Evolutionary conservation across 2,329 filamentous ascomycete species (phyloP).

Genomic region (Pseudogymnoascus sp.): DNA sequence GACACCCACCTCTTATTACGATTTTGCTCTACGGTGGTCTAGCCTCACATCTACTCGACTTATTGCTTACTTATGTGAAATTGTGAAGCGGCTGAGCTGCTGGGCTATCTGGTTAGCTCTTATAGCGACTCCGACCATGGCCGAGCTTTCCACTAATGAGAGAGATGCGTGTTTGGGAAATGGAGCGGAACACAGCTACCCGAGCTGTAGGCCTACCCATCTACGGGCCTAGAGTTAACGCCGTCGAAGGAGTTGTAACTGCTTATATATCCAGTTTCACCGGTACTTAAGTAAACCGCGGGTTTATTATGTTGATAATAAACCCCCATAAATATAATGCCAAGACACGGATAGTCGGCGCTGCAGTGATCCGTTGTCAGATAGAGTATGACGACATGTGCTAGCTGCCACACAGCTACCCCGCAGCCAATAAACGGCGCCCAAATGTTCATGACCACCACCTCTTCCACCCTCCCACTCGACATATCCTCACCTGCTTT

Average conservation of each 20-base stretch:
- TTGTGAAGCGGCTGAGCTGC: background rate
- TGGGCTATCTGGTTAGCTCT: background rate
- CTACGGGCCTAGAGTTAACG: background rate
- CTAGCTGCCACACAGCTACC: background rate
- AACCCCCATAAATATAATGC: background rate
- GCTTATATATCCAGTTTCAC: background rate
- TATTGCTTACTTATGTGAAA: background rate
- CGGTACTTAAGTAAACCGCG: background rate
- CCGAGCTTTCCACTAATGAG: conserved; percentile 1
- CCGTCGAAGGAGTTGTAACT: background rate
- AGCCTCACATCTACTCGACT: background rate
- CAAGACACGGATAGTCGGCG: conserved; percentile 6
- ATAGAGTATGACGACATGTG: conserved; percentile 3
- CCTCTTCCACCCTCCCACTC: background rate
- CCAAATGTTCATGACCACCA: conserved; percentile 1
- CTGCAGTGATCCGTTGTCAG: background rate
- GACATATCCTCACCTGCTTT: background rate
- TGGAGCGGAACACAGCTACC: background rate
- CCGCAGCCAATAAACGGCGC: background rate
- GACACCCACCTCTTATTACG: background rate
- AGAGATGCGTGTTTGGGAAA: background rate
- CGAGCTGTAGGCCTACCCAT: background rate
- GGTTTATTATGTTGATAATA: background rate
- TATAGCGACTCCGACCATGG: background rate
- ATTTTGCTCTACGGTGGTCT: background rate